Evolutionary conservation across 495 filamentous ascomycete genomes (phyloP), one percentile per base, ranked within the genome.

Genomic region (Letharia columbiana): DNA sequence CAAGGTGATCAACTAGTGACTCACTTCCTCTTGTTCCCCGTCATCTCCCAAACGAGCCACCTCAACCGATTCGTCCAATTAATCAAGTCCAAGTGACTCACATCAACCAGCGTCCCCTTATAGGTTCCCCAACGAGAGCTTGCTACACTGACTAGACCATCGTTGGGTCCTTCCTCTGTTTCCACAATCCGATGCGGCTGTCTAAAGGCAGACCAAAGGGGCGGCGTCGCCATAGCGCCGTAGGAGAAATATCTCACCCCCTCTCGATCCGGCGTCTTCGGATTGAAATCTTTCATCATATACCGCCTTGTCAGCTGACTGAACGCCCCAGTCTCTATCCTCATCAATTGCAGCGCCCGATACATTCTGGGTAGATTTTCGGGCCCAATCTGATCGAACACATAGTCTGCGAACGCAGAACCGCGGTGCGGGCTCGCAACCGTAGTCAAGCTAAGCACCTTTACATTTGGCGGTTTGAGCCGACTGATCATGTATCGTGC

Each of bases 231-330:
- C 65, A 80, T 83, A 42, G 94, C 94, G 3, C 94, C 93, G 71
- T 96, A 96, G 20, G 91, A 96, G 74, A 91, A 97, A 73, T 97
- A 97, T 45, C 83, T 86, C n/a, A 96, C 87, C n/a, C 77, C 78
- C 18, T 86, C 80, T 15, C 84, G 75, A 75, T 98, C 86, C 9
- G 87, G 91, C 0, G 89, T 90, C 20, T 78, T 81, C 0, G 88
- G 86, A 70, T 97, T 98, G 80, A 98, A 98, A 12, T 81, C 81
- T 28, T 89, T 82, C 13, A 73, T 66, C 91, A 96, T 96, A 76
- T 96, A 95, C 65, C 79, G 77, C 17, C 81, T 82, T 1, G 93
- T 97, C 33, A 98, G 76, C 75, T 98, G 92, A 35, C 79, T 77
- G 74, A 97, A 98, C 2, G 92, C 93, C 2, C 84, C 90, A 0